A percentile compares a stretch with the other conserved stretches of the same genome.
These are phyloP conservation scores for Telopea speciosissima DNA, from an alignment of 177 flowering plant genomes.

Conservation along the genomic window DNA sequence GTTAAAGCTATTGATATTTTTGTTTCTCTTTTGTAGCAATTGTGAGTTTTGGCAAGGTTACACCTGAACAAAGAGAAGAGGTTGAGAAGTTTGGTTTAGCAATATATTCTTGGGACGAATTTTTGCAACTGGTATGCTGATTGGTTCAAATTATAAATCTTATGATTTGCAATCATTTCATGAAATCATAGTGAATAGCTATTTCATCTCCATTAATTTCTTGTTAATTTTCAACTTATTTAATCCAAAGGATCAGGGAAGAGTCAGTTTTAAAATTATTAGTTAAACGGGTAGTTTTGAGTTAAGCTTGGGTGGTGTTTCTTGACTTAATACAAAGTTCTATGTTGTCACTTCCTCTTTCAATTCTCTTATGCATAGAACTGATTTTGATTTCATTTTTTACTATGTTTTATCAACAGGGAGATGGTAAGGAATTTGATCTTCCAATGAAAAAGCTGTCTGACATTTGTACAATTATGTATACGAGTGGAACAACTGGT, in stretches of 20 bases:
- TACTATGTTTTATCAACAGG: conserved; percentile 37
- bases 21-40: conserved; percentile 40
- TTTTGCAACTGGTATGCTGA: conserved; percentile 59
- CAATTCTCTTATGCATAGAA: not conserved
- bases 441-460: conserved; percentile 55
- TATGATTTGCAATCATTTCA: no score
- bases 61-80: conserved; percentile 54
- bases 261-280: not conserved
- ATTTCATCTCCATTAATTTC: not conserved
- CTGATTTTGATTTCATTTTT: not conserved
- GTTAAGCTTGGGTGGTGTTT: not conserved
- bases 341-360: not conserved
- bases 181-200: not conserved
- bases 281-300: no score
- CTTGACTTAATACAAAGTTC: not conserved
- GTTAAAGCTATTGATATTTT: conserved; percentile 2
- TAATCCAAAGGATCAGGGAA: not conserved
- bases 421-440: conserved; percentile 46
- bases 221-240: not conserved
- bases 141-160: conserved; percentile 5
- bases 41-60: conserved; percentile 91
- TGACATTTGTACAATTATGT: conserved; percentile 96
- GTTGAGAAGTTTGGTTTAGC: conserved; percentile 52
- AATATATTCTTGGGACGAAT: conserved; percentile 81
- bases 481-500: conserved; percentile 98